Base-by-base conservation (phyloP, 805 yeast species). In the Metschnikowia chrysomelidarum region DNA sequence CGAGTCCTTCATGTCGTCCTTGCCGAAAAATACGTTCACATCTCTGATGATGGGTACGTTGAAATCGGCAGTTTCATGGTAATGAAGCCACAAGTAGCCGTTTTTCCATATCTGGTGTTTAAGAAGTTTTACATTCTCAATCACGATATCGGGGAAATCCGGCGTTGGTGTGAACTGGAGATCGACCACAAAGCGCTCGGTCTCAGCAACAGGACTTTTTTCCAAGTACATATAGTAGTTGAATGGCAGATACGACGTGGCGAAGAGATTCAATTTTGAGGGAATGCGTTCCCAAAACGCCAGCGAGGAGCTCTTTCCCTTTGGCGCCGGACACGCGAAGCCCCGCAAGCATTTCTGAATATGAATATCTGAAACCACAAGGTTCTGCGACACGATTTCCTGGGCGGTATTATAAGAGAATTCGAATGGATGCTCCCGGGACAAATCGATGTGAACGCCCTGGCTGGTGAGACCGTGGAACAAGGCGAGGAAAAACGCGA, bases 1-100 rank as follows among this genome's bases (percentile, higher is more conserved):
- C 3, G 54, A 26, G 36, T 62, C 67, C 11, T 30, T 32, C 34
- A 61, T 41, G 43, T 61, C 66, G n/a, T 49, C 49, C 22, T 48
- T 38, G 7, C 67, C 67, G 27, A 50, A 56, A 20, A 62, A 48
- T 7, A 61, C 47, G 32, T 57, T 59, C 11, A 62, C 33, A 15
- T 54, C 53, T 20, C 62, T 50, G 6, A 62, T 53, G 3, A 49
- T 32, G 4, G 46, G 44, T 5, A 36, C 30, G 8, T 40, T 27
- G 26, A 34, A 36, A 21, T 40, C 50, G 12, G 21, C 20, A 7
- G 28, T 14, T 3, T 43, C 46, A 12, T 45, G 11, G 34, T 40
- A 43, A 11, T 40, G 34, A 7, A 47, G 20, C 49, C 49, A 45
- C 20, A 47, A 19, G 30, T 31, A 38, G 6, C 44, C 36, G 13